Evolutionary conservation across 1,284 basidiomycete genomes (phyloP), one percentile per base, ranked within the genome.

Genomic region (Trametes pubescens): DNA sequence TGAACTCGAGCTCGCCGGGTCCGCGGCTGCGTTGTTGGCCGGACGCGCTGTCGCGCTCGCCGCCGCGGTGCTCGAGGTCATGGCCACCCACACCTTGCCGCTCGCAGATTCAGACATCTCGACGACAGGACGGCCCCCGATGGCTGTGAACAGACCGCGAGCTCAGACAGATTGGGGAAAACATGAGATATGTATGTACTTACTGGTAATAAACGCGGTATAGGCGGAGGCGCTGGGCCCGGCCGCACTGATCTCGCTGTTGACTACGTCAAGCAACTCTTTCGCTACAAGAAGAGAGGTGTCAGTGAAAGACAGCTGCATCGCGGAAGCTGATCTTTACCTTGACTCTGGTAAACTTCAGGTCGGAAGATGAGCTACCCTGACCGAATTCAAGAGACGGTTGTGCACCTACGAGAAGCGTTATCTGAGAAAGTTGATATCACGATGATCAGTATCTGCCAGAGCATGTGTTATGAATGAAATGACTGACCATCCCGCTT

Each of bases 201-300:
- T 43, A 58, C 57, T 58, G 35, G 48, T 51, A 22, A 58, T 51
- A 22, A 51, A 58, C 22, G 57, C 57, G 35, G 57, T 58, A 35
- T 40, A 58, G 8, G 48, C 57, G 22, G 57, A 37, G 2, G 22
- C 57, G 26, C 37, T 51, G 14, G 57, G 34, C 5, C 37, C 48
- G 9, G 48, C 57, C 26, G 57, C 47, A 22, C 37, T 51, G 22
- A 58, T 43, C 57, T 58, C 57, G 35, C 57, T 58, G 37, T 51
- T 58, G 14, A 58, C 37, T 26, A 26, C 57, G 35, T 51, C 21
- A 22, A 58, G 57, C 57, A 58, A 24, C 18, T 26, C 29, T 21
- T 47, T 58, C 10, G 57, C 57, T 58, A 48, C 10, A 43, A 29
- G 13, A 43, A 4, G 4, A 4, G n/a, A 4, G 4, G 29, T 4